A percentile compares a stretch with the other conserved stretches of the same genome.
phyloP scores from a whole-genome alignment of 2,329 filamentous ascomycete species.

The Exophiala spinifera region DNA sequence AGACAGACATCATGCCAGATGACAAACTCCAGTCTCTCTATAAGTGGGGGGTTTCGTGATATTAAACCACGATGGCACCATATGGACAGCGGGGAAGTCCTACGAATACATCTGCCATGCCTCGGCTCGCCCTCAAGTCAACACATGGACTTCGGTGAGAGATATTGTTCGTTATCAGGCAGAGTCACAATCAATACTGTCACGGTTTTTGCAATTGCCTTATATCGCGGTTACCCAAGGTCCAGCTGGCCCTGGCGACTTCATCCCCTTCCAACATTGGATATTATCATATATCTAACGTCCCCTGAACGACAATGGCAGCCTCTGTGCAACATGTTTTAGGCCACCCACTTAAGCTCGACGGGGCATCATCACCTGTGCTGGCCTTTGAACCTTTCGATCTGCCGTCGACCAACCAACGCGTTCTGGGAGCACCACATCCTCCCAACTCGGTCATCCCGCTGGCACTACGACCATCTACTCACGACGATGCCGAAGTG shows the following conservation, averaged over 20 bases:
- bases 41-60: conserved; percentile 8
- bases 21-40: no score
- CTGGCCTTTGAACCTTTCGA: conserved; percentile 39
- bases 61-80: conserved; percentile 13
- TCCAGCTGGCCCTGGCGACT: no score
- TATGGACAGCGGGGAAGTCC: neutral
- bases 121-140: neutral
- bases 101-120: neutral
- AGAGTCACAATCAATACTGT: no score
- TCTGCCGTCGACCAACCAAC: conserved; percentile 43
- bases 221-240: no score
- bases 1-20: no score
- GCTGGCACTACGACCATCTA: conserved; percentile 39
- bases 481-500: conserved; percentile 14
- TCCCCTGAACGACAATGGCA: conserved; percentile 4
- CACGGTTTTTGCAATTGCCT: no score
- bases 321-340: conserved; percentile 9
- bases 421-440: conserved; percentile 41
- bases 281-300: no score
- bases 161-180: no score
- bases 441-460: conserved; percentile 39
- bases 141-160: no score
- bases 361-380: conserved; percentile 15
- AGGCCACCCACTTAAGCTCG: conserved; percentile 24
- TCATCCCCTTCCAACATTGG: no score